Evolutionary conservation across 164 flowering plant species (phyloP), one percentile per base, ranked within the genome.

Genomic region (Vitis rupestris): DNA sequence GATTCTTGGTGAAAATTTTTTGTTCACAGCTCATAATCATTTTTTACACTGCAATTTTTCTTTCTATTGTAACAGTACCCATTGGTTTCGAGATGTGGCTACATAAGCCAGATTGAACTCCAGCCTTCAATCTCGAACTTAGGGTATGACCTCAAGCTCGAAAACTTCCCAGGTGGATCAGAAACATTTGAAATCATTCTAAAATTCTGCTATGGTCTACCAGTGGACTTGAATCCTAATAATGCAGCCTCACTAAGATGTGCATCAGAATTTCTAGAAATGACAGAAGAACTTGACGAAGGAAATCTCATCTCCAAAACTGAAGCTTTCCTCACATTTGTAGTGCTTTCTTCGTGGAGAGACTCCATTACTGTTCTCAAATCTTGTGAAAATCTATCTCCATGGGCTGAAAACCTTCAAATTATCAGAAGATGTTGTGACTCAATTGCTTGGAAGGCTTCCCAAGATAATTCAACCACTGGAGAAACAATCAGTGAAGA

Each of bases 371-470:
- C 78, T 8, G 94, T 91, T 49, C 83, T 94, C 31, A 90, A 81
- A 75, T 74, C 88, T 2, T 91, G 97, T 64, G 90, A 85, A 64
- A 76, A 65, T 12, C 83, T 94, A 55, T 90, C 90, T 61, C 92
- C 98, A n/a, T 94, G 98, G 98, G 90, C 92, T 15, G 96, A 93
- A 70, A 93, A 87, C 76, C 85, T 91, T 64, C 97, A 91, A 58
- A 86, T 93, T 73, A 85, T 91, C 37, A 50, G 97, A 73, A 82
- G 94, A 75, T 94, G 98, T 77, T 75, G 93, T 63, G 91, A 94
- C 61, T 87, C 97, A 13, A 83, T 89, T 30, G 86, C 94, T 30
- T 82, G 84, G 81, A 89, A 87, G 72, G 85, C 79, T 50, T 78
- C 76, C 13, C 70, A 56, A 64, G 83, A 80, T 37, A 74, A 59